Evolutionary conservation across 1,284 basidiomycete species (phyloP).

Genomic region (Sparassis latifolia): DNA sequence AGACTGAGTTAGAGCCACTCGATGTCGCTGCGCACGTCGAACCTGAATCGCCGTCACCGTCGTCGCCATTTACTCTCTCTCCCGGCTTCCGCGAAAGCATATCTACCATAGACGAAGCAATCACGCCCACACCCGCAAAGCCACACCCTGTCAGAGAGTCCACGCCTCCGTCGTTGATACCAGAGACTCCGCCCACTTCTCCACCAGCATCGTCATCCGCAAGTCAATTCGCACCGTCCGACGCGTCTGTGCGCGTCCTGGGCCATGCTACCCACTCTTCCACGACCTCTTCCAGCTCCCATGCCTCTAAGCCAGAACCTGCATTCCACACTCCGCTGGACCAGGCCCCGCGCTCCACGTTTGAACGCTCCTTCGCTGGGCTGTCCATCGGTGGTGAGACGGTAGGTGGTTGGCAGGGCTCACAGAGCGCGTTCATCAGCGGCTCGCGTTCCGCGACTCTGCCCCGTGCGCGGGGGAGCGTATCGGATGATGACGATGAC

Average conservation of each 20-base stretch:
- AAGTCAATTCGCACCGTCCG: constrained; percentile 11
- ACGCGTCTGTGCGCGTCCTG: constrained; percentile 11
- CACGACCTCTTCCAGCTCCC: constrained; percentile 13
- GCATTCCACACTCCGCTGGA: constrained; percentile 51
- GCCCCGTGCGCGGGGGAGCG: constrained; percentile 19
- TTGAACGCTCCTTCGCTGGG: constrained; percentile 48
- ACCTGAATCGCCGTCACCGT: constrained; percentile 10
- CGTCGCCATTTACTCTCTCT: constrained; percentile 12
- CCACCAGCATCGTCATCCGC: constrained; percentile 13
- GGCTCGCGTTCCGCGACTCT: constrained; percentile 7
- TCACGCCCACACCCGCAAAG: constrained; percentile 19
- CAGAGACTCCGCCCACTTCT: constrained; percentile 12
- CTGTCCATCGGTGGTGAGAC: constrained; percentile 59
- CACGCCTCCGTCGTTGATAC: constrained; percentile 9
- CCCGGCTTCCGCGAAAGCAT: constrained; percentile 28
- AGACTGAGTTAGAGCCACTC: constrained; percentile 30
- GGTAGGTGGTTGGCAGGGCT: constrained; percentile 44
- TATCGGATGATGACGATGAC: constrained; percentile 60
- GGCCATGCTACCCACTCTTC: constrained; percentile 18
- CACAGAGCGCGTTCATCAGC: constrained; percentile 21
- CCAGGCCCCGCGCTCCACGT: constrained; percentile 22
- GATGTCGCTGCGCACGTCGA: constrained; percentile 32
- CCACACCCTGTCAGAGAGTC: constrained; percentile 15
- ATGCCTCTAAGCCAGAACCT: constrained; percentile 19
- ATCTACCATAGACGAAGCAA: constrained; percentile 16